Base-by-base conservation (phyloP, 768 basidiomycete genomes). In the Tylopilus cervinicoccineus region DNA sequence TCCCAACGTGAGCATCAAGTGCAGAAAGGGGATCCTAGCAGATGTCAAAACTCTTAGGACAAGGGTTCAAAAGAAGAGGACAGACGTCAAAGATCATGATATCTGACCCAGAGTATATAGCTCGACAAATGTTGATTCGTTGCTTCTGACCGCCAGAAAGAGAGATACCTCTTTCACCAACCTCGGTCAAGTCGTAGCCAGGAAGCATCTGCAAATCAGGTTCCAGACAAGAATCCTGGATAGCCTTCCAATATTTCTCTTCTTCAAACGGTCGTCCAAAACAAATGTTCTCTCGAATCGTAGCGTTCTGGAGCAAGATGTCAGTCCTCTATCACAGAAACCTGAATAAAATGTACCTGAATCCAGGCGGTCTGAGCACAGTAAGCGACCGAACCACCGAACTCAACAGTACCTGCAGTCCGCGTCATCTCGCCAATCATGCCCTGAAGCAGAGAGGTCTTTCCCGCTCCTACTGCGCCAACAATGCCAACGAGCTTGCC, bases 341-440 rank as follows among this genome's bases (percentile, higher is more conserved):
- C 24, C 45, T 20, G 42, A 49, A 17, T 3, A 14, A 24, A 49
- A 50, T 53, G 2, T 49, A 78, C 83, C 66, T 93, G 89, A 49
- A 97, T 94, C 92, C 93, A 96, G 11, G 93, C 86, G 37, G 76
- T 83, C 62, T 97, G 93, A 14, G 85, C 82, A 56, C 88, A 93
- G 64, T 93, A 91, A 1, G 82, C 83, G 10, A 92, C 78, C 10
- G 79, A 77, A 0, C 86, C 89, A 48, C 88, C 85, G 58, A 93
- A 88, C 27, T 71, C 73, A 32, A 89, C 78, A 9, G 68, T 76
- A 3, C 91, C 91, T 12, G 69, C 63, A 1, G 79, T 83, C 54
- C 75, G 74, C 49, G 84, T 73, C 92, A 94, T 94, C 65, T 94
- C 92, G 3, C 87, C 87, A 48, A 88, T 81, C 26, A 90, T 59